Evolutionary conservation across 805 yeast genomes (phyloP), one percentile per base, ranked within the genome.

Genomic region (Kazachstania psychrophila): DNA sequence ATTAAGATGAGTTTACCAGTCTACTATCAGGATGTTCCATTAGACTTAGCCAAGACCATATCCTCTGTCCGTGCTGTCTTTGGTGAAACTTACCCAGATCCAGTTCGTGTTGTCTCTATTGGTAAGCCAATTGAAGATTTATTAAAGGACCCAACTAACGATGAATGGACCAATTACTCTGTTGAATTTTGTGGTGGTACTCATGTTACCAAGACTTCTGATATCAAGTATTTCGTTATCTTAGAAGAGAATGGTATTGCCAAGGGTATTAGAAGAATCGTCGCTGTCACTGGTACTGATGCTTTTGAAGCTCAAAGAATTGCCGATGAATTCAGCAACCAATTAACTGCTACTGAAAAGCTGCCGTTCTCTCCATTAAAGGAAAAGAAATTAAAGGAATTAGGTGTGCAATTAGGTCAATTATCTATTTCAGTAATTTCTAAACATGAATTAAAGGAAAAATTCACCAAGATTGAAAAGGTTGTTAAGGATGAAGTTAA

Each of bases 181-280:
- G 72, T 92, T 47, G 99, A 92, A 67, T 92, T 92, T 72, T 92
- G 99, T 66, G 99, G 99, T 66, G 99, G 99, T 65, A 92, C 98
- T 10, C 99, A 92, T 56, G 96, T 92, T 47, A 71, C 75, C 34
- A 80, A 82, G 63, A 89, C 97, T 14, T 82, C 89, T 43, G 97
- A 89, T 42, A 92, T 92, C 59, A 87, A 87, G 61, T 89, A 84
- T 48, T 74, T 92, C 46, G 84, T 92, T 24, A 73, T 92, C 37
- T 68, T 81, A 44, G 99, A 92, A 69, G 99, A 92, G 65, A 75
- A 85, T 46, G 97, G 98, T 64, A 92, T 92, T 61, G 97, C 98
- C 43, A 92, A 92, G 68, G 99, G 99, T 65, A 86, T 87, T 45
- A 79, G 99, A 67, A 85, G 99, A 72, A 83, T 92, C 59, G 96